Evolutionary conservation across 805 yeast genomes (phyloP), one percentile per base, ranked within the genome.

Genomic region (Yamadazyma laniorum): DNA sequence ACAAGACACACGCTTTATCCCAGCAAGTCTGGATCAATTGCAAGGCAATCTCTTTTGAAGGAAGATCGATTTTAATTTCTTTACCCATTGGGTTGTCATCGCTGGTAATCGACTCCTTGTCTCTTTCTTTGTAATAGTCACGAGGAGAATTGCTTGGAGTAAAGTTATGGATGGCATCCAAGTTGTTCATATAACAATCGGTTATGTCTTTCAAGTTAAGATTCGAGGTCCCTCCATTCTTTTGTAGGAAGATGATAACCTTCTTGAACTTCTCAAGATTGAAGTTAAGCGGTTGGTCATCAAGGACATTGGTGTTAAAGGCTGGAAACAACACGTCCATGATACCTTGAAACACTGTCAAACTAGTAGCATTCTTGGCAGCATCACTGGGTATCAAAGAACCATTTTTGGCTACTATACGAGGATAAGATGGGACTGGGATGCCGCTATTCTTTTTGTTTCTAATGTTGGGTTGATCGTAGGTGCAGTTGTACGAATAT

Each of bases 1-100:
- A 85, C 36, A 89, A 65, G 4, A 87, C 88, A 59, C 95, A 87
- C 0, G 95, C 95, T 49, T 82, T 79, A 44, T 80, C 78, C 95
- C 95, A 89, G 1, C 90, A 83, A 31, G 82, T 77, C 43, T 79
- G 77, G 16, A 89, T 80, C 44, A 88, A 68, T 47, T 77, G 77
- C 25, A 85, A 58, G 0, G 95, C 91, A 18, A 75, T 74, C 23
- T 79, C 81, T 52, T 84, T 80, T 1, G 90, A 77, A 0, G 96
- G 96, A 25, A 89, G 62, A 6, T 84, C 77, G 43, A 82, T 72
- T 44, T 72, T 79, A 47, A 84, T 72, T 50, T 81, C 89, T 15
- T 42, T 28, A 6, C 51, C 53, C 6, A 47, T 33, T 30, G 51
- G 41, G 8, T 59, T 67, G 22, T 60, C 65, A n/a, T 45, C 49